Percentiles rank a stretch among this genome's conserved stretches.
phyloP scores from a whole-genome alignment of 2,329 filamentous ascomycete genomes.

The Colletotrichum australisinense region DNA sequence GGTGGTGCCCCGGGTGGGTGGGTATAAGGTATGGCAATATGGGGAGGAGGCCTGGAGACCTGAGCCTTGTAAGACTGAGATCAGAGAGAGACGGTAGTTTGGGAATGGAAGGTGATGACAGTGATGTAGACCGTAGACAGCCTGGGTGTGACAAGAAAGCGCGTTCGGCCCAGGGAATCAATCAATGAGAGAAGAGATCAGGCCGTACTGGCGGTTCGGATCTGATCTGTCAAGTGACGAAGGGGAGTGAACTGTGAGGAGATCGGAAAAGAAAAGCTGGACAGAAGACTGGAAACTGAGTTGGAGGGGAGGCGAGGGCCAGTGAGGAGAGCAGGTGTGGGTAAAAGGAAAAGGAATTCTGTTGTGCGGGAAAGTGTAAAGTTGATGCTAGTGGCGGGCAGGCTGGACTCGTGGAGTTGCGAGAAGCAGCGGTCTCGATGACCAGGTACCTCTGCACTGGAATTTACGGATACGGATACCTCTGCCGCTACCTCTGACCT shows the following conservation, averaged over 20 bases:
- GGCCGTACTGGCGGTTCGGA: neutral
- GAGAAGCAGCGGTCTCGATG: conserved; percentile 3
- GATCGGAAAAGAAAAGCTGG: neutral
- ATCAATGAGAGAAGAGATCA: neutral
- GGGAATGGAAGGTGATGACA: too few species aligned
- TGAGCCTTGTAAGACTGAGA: conserved; percentile 27
- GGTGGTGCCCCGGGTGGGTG: neutral
- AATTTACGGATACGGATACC: neutral
- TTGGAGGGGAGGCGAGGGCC: neutral
- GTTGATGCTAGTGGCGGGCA: conserved; percentile 24
- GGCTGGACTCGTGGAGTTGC: neutral
- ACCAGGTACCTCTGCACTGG: conserved; percentile 15
- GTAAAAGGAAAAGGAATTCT: conserved; percentile 20
- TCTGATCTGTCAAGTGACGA: conserved; percentile 2
- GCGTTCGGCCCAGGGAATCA: neutral
- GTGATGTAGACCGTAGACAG: neutral
- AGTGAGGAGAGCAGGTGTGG: conserved; percentile 8
- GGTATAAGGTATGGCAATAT: neutral
- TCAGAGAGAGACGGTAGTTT: neutral
- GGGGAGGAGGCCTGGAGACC: conserved; percentile 24
- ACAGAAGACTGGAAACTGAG: neutral
- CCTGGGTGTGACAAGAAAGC: conserved; percentile 1
- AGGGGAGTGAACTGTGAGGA: neutral
- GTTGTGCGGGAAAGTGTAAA: conserved; percentile 31
- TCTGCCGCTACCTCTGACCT: neutral